phyloP scores from a whole-genome alignment of 2,329 filamentous ascomycete species.

The Myriosclerotinia scirpicola region DNA sequence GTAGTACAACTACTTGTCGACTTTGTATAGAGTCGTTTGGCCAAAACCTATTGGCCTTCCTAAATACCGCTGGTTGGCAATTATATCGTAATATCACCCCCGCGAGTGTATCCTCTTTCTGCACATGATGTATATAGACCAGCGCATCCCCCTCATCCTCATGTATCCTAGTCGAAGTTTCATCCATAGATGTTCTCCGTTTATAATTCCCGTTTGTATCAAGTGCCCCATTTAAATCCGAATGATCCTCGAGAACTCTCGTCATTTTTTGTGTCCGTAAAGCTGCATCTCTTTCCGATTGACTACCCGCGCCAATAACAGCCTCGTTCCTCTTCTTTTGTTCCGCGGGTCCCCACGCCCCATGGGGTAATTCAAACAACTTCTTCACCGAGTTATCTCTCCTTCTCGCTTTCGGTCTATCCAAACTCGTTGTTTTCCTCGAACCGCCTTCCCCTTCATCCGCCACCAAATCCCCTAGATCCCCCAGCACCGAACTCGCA shows the following conservation, averaged over 20 bases:
- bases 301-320: slow-evolving; percentile 53
- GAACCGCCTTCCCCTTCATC: slow-evolving; percentile 29
- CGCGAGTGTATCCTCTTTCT: slow-evolving; percentile 80
- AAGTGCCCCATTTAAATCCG: slow-evolving; percentile 58
- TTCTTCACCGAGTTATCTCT: slow-evolving; percentile 26
- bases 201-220: slow-evolving; percentile 44
- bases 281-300: slow-evolving; percentile 54
- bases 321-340: slow-evolving; percentile 31
- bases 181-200: slow-evolving; percentile 38
- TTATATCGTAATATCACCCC: slow-evolving; percentile 89
- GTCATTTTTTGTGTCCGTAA: slow-evolving; percentile 57
- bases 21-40: slow-evolving; percentile 87
- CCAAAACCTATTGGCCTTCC: slow-evolving; percentile 92
- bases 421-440: slow-evolving; percentile 12
- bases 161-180: slow-evolving; percentile 36
- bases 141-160: slow-evolving; percentile 72
- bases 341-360: slow-evolving; percentile 37
- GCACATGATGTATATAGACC: slow-evolving; percentile 87
- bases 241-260: slow-evolving; percentile 60
- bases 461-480: slow-evolving; percentile 20
- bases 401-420: slow-evolving; percentile 23
- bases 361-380: slow-evolving; percentile 29
- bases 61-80: slow-evolving; percentile 78
- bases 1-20: slow-evolving; percentile 76
- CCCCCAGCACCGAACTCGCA: slow-evolving; percentile 40